Conservation (phyloP, 164 flowering plant genomes). For the Sedum album region DNA sequence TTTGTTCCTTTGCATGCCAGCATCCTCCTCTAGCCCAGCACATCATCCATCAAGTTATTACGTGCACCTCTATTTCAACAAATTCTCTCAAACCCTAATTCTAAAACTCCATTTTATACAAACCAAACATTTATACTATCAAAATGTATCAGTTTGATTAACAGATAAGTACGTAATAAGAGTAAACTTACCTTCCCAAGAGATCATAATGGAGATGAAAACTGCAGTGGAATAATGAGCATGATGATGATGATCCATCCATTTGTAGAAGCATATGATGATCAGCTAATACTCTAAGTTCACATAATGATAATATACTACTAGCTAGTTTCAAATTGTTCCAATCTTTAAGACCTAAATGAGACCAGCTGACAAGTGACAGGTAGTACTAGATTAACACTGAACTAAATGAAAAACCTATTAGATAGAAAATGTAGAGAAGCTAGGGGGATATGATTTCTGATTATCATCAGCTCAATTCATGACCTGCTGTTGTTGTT, state of each 20-base stretch:
- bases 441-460: not conserved
- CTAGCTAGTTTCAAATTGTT: not conserved
- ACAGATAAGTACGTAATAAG: too few species aligned
- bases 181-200: not conserved
- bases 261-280: not conserved
- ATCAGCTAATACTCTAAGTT: not conserved
- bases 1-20: slow-evolving; percentile 6
- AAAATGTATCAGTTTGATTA: too few species aligned
- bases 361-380: not conserved
- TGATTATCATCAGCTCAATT: not conserved
- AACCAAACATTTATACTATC: not conserved
- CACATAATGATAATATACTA: not conserved
- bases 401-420: not conserved
- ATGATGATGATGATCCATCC: not conserved
- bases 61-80: not conserved
- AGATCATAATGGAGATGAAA: not conserved
- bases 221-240: not conserved
- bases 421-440: not conserved
- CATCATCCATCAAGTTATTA: not conserved
- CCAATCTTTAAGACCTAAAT: not conserved
- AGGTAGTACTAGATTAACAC: not conserved
- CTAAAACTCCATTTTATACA: not conserved
- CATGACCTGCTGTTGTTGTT: not conserved
- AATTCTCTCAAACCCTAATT: not conserved
- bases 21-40: not conserved